Evolutionary conservation across 352 stramenopile genomes (phyloP).

Genomic region (Saprolegnia parasitica): DNA sequence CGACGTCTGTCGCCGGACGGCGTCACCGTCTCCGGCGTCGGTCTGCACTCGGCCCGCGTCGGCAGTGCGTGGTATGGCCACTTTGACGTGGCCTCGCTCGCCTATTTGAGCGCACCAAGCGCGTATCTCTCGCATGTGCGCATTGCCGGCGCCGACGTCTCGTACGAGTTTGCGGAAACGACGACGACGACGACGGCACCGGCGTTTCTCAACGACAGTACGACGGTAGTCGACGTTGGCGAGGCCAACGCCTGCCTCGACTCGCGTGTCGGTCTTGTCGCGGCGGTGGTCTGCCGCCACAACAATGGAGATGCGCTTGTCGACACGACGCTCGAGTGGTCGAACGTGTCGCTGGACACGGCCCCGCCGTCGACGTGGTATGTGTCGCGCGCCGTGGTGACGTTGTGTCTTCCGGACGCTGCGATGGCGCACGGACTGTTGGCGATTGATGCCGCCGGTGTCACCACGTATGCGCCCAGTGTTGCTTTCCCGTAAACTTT

Average conservation of each 20-base stretch:
- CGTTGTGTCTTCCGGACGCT: background rate
- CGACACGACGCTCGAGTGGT: slow-evolving; percentile 1
- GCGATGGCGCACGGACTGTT: background rate
- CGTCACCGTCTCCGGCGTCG: background rate
- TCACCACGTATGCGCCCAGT: background rate
- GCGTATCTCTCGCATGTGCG: background rate
- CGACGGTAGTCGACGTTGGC: background rate
- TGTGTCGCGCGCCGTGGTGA: background rate
- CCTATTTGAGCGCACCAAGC: background rate
- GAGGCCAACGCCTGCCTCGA: background rate
- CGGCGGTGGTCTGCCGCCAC: background rate
- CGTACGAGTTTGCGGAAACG: slow-evolving; percentile 4
- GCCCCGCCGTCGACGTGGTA: background rate
- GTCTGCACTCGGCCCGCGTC: background rate
- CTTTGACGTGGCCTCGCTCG: background rate
- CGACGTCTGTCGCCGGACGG: background rate
- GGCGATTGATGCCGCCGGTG: slow-evolving; percentile 10
- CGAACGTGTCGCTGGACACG: background rate
- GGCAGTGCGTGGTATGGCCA: slow-evolving; percentile 14
- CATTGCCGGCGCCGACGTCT: background rate
- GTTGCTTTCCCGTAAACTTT: background rate
- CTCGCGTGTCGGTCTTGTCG: background rate
- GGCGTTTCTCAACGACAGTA: background rate
- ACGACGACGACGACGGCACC: background rate
- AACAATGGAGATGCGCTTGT: slow-evolving; percentile 17